A percentile compares a stretch with the other conserved stretches of the same genome.
phyloP scores from a whole-genome alignment of 768 basidiomycete species.

The Suillus ampliporus region DNA sequence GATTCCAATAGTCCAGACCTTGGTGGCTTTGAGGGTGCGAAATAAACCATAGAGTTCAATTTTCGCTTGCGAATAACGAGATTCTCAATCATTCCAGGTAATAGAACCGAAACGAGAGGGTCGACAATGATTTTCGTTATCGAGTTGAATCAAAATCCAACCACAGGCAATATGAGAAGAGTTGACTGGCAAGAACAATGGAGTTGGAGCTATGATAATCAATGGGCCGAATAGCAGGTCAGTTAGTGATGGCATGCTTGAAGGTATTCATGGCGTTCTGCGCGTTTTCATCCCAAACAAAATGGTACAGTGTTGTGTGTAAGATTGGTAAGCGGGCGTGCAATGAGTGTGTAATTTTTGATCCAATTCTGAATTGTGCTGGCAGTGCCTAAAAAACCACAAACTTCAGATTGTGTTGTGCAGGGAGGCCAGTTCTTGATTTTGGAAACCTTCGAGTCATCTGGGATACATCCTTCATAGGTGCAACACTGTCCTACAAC shows the following conservation, averaged over 20 bases:
- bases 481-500: constrained; percentile 35
- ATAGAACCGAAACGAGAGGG: constrained; percentile 46
- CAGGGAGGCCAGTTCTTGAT: constrained; percentile 30
- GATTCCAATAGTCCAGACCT: constrained; percentile 24
- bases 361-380: constrained; percentile 39
- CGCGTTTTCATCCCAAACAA: too few species aligned
- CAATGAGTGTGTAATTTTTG: constrained; percentile 28
- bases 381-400: constrained; percentile 38
- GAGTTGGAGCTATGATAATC: constrained; percentile 34
- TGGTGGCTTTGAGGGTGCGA: constrained; percentile 15
- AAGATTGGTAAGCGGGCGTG: constrained; percentile 25
- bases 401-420: constrained; percentile 24
- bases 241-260: constrained; percentile 28
- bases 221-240: constrained; percentile 38
- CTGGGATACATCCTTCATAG: constrained; percentile 32
- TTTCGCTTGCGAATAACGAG: constrained; percentile 25
- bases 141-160: constrained; percentile 33
- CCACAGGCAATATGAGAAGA: constrained; percentile 41
- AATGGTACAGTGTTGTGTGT: background rate
- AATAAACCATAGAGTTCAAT: constrained; percentile 35
- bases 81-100: constrained; percentile 32
- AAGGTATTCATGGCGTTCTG: constrained; percentile 13
- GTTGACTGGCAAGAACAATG: constrained; percentile 34
- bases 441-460: constrained; percentile 18
- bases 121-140: constrained; percentile 20